Evolutionary conservation across 2,329 filamentous ascomycete genomes (phyloP), one percentile per base, ranked within the genome.

Genomic region (Aureobasidium leucospermi): DNA sequence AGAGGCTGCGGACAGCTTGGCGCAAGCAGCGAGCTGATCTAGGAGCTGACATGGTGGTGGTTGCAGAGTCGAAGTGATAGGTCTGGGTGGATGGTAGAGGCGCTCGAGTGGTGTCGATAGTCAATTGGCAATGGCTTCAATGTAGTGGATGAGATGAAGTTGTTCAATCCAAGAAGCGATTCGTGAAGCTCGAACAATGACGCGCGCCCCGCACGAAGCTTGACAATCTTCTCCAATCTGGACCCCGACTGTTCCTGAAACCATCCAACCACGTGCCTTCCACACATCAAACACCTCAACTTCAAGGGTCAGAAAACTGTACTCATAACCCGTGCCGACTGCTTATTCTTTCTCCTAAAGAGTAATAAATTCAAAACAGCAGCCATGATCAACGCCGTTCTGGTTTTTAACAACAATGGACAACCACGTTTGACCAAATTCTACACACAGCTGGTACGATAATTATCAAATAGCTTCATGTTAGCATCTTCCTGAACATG

Each of bases 351-450:
- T 4, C 13, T 48, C 29, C n/a, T 6, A 7, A 13, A 34, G 28
- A 48, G 15, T 16, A 48, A 8, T 36, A 48, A 29, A 48, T n/a
- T 7, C 19, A 34, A 5, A 13, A 13, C 15, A 43, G 51, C 51
- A 36, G 39, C 45, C 66, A 99, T 99, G 94, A 97, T 99, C 75
- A 99, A 96, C 80, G 94, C 95, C 34, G 93, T 99, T 63, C 81
- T 99, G 65, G 93, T 99, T 73, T 99, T 99, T 81, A 99, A 99
- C 71, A 96, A 96, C 78, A 90, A 93, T 68, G 94, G 94, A 64
- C 93, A 99, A 75, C 92, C 92, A 38, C 87, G 92, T 61, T 82
- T 96, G 72, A 96, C 92, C 67, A 96, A 96, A 70, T 96, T 96
- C 79, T 96, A 96, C 73, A 96, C 91, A 1, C 92, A 96, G 73